phyloP scores from a whole-genome alignment of 345 rosid genomes.

The Aethionema arabicum region DNA sequence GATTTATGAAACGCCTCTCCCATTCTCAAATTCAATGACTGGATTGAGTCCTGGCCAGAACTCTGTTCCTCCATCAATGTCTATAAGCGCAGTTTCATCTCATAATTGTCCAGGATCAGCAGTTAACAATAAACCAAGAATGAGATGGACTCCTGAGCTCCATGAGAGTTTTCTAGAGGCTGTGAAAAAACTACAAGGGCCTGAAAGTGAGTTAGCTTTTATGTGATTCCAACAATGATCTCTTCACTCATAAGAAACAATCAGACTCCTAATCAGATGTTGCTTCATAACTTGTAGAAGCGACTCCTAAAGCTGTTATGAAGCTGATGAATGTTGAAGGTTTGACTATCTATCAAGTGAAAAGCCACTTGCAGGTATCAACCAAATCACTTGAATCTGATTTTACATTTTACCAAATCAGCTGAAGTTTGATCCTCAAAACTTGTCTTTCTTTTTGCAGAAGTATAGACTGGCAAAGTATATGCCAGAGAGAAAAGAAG shows the following conservation, averaged over 20 bases:
- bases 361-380: constrained; percentile 80
- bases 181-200: constrained; percentile 65
- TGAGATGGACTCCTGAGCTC: constrained; percentile 84
- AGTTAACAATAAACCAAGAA: constrained; percentile 56
- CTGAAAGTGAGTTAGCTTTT: constrained; percentile 55
- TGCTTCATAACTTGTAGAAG: constrained; percentile 46
- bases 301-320: constrained; percentile 73
- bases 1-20: constrained; percentile 49
- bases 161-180: constrained; percentile 64
- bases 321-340: constrained; percentile 81
- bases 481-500: constrained; percentile 76
- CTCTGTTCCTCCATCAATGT: constrained; percentile 30
- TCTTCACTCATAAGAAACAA: background rate
- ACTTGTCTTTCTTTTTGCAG: constrained; percentile 33
- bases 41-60: constrained; percentile 35
- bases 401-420: constrained; percentile 1
- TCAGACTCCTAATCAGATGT: background rate
- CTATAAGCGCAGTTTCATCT: constrained; percentile 40
- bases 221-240: background rate
- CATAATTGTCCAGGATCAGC: constrained; percentile 42
- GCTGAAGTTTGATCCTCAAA: background rate
- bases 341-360: constrained; percentile 80
- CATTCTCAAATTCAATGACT: constrained; percentile 31
- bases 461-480: constrained; percentile 82
- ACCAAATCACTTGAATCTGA: constrained; percentile 1